phyloP scores from a whole-genome alignment of 805 yeast species.

The Zygosaccharomyces gambellarensis region DNA sequence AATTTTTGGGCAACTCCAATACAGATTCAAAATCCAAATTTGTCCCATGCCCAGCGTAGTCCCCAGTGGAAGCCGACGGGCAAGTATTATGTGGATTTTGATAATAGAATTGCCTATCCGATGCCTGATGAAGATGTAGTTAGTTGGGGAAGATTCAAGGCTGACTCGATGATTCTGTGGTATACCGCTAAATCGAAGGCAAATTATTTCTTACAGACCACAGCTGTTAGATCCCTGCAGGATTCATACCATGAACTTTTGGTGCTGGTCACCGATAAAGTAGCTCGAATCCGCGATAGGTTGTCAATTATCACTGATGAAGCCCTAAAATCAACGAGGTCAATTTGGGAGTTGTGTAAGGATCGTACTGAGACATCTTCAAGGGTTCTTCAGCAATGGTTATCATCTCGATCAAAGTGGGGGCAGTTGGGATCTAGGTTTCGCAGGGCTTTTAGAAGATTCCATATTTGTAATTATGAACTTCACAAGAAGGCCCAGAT shows the following conservation, averaged over 20 bases:
- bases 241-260: not conserved
- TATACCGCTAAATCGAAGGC: slow-evolving; percentile 11
- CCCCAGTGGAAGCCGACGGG: slow-evolving; percentile 20
- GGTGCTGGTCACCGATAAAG: slow-evolving; percentile 6
- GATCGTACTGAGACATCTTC: not conserved
- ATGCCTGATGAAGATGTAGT: slow-evolving; percentile 11
- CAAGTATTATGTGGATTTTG: slow-evolving; percentile 25
- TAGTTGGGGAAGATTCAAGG: slow-evolving; percentile 12
- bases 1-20: slow-evolving; percentile 2
- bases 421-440: not conserved
- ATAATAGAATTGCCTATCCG: slow-evolving; percentile 20
- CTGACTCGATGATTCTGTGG: slow-evolving; percentile 15
- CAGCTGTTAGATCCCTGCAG: not conserved
- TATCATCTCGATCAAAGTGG: not conserved
- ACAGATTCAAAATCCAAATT: not conserved
- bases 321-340: not conserved
- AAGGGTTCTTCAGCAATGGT: not conserved
- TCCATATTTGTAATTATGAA: not conserved
- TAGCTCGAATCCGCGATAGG: not conserved
- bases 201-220: not conserved
- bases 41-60: not conserved
- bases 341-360: not conserved
- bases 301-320: not conserved
- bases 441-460: not conserved
- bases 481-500: not conserved